Evolutionary conservation across 306 rosid species (phyloP).

Genomic region (Prunus campanulata): DNA sequence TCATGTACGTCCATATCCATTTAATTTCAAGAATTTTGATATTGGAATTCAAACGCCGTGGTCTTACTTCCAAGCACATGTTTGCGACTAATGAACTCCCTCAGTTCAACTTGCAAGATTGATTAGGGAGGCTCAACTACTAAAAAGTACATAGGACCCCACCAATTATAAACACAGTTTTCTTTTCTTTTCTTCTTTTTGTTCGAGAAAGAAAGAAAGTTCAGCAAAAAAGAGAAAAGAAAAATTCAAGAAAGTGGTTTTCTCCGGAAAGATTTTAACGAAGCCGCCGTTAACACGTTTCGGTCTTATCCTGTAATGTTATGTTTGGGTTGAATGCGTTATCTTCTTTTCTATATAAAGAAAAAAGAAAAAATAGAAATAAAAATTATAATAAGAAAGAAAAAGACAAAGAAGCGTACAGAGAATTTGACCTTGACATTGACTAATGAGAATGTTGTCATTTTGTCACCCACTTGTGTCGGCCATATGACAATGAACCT

Average conservation of each 20-base stretch:
- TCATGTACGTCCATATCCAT: conserved; percentile 20
- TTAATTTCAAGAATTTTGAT: not conserved
- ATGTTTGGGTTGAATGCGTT: too few relatives aligned
- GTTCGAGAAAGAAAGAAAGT: not conserved
- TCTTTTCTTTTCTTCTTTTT: too few relatives aligned
- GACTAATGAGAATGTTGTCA: conserved; percentile 1
- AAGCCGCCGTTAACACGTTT: accelerated
- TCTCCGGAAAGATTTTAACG: too few relatives aligned
- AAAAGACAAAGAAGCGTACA: not conserved
- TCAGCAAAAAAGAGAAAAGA: not conserved
- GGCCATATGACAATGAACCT: not conserved
- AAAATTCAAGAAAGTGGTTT: not conserved
- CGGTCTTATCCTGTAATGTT: too few relatives aligned
- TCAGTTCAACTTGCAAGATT: conserved; percentile 7
- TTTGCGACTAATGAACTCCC: not conserved
- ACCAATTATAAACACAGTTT: too few relatives aligned
- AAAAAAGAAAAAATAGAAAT: not conserved
- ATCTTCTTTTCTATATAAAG: too few relatives aligned
- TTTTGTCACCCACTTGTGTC: not conserved
- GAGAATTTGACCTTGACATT: not conserved
- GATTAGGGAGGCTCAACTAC: not conserved
- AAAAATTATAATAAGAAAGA: not conserved
- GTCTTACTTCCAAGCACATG: conserved; percentile 30
- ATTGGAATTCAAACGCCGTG: conserved; percentile 12
- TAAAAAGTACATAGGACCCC: not conserved